Evolutionary conservation across 2,329 filamentous ascomycete species (phyloP).

Genomic region (Colletotrichum tanaceti): DNA sequence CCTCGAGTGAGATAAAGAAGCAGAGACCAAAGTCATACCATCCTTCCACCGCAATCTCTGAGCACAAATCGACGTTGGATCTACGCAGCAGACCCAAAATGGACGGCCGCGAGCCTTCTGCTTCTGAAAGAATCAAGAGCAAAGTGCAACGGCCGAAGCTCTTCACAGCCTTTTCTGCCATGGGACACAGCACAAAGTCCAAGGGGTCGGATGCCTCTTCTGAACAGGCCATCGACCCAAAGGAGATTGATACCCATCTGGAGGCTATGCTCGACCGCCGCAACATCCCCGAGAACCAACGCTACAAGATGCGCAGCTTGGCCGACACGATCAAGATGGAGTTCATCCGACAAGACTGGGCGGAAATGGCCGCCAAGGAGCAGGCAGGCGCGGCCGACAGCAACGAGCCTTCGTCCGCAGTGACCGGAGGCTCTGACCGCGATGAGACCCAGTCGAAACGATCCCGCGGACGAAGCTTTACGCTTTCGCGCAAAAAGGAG

Average conservation of each 20-base stretch:
- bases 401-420: conserved; percentile 47
- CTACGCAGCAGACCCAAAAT: conserved; percentile 18
- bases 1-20: conserved; percentile 46
- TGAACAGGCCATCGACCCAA: conserved; percentile 64
- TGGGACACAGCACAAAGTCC: conserved; percentile 54
- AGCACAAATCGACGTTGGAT: conserved; percentile 46
- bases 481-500: conserved; percentile 73
- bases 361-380: conserved; percentile 68
- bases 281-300: conserved; percentile 93
- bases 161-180: conserved; percentile 53
- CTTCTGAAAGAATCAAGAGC: conserved; percentile 46
- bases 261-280: conserved; percentile 81
- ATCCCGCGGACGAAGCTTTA: conserved; percentile 81
- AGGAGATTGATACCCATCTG: conserved; percentile 67
- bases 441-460: conserved; percentile 63
- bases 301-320: conserved; percentile 93
- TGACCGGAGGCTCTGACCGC: conserved; percentile 53
- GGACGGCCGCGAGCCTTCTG: conserved; percentile 37
- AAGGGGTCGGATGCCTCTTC: conserved; percentile 57
- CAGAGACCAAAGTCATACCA: conserved; percentile 65
- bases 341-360: conserved; percentile 91
- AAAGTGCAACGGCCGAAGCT: conserved; percentile 57
- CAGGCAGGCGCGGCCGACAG: conserved; percentile 59
- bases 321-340: conserved; percentile 93
- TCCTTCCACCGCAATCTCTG: conserved; percentile 42